Percentiles rank a stretch among this genome's conserved stretches.
Evolutionary conservation across 2,329 filamentous ascomycete genomes (phyloP).

Genomic region (Balansia obtecta): DNA sequence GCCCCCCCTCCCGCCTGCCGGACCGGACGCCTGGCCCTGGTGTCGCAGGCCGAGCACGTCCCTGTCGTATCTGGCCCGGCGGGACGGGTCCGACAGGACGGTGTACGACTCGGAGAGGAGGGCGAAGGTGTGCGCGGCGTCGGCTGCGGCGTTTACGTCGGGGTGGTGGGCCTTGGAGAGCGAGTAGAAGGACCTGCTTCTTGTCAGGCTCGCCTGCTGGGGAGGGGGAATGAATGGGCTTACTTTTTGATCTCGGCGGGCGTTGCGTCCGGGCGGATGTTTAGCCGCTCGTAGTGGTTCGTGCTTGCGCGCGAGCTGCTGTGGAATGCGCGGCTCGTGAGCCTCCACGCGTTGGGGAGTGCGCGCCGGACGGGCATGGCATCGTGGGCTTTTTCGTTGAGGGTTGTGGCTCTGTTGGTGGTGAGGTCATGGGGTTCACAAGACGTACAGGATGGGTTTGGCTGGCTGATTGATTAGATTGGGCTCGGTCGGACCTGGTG

Average conservation of each 20-base stretch:
- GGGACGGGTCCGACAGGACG: constrained; percentile 57
- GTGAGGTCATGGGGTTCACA: not conserved
- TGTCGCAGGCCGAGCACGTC: constrained; percentile 38
- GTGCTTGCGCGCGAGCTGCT: constrained; percentile 9
- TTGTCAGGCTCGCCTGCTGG: too few species aligned
- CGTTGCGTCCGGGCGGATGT: constrained; percentile 57
- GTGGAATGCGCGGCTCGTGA: constrained; percentile 13
- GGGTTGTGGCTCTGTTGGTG: too few species aligned
- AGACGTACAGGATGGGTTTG: too few species aligned
- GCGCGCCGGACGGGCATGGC: constrained; percentile 24
- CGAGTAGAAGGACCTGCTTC: constrained; percentile 75
- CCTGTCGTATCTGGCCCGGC: constrained; percentile 72
- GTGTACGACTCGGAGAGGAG: constrained; percentile 76
- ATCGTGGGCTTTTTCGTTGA: constrained; percentile 51
- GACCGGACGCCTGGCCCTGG: constrained; percentile 38
- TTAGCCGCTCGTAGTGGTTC: constrained; percentile 75
- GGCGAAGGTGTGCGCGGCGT: constrained; percentile 65
- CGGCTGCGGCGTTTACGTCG: constrained; percentile 67
- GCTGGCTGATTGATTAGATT: too few species aligned
- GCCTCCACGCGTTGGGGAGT: constrained; percentile 4
- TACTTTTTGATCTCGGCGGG: constrained; percentile 75
- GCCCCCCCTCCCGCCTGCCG: constrained; percentile 63
- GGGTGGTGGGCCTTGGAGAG: constrained; percentile 90
- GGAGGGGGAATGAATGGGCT: not conserved
- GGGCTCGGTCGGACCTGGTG: too few species aligned